These are phyloP conservation scores for Paraurostyla sp. DNA, from an alignment of 73 alveolate species.

Conservation along the genomic window DNA sequence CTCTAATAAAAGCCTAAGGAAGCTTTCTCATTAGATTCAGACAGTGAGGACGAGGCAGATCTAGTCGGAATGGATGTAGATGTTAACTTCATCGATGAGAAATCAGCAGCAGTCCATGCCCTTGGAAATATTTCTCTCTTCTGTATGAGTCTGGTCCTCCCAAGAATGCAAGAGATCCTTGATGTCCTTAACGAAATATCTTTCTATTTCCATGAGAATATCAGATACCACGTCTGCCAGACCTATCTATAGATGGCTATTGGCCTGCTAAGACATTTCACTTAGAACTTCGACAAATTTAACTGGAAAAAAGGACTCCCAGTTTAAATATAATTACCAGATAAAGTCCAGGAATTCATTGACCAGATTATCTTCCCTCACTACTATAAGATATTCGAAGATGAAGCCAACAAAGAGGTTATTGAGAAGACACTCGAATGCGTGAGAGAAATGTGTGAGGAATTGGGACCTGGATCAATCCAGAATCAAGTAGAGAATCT, in stretches of 20 bases:
- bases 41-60: constrained; percentile 74
- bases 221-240: constrained; percentile 68
- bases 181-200: constrained; percentile 41
- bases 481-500: constrained; percentile 59
- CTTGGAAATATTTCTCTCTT: constrained; percentile 61
- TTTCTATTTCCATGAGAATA: constrained; percentile 72
- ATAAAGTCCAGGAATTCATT: constrained; percentile 48
- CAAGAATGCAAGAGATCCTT: constrained; percentile 48
- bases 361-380: constrained; percentile 62
- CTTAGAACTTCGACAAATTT: constrained; percentile 45
- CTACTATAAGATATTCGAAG: constrained; percentile 49
- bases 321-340: constrained; percentile 43
- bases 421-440: constrained; percentile 74
- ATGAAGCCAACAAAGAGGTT: constrained; percentile 71
- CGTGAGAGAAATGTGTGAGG: constrained; percentile 69
- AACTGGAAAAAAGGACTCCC: constrained; percentile 74
- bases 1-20: constrained; percentile 39
- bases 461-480: constrained; percentile 71
- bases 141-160: constrained; percentile 30
- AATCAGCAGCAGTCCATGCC: constrained; percentile 75
- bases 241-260: constrained; percentile 66
- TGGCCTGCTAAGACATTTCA: constrained; percentile 60
- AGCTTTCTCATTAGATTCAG: constrained; percentile 77
- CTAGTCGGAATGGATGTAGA: constrained; percentile 73
- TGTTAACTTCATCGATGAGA: constrained; percentile 70